Percentiles rank a stretch among this genome's conserved stretches.
Conservation (phyloP, 2,329 filamentous ascomycete genomes). For the Aspergillus persii region DNA sequence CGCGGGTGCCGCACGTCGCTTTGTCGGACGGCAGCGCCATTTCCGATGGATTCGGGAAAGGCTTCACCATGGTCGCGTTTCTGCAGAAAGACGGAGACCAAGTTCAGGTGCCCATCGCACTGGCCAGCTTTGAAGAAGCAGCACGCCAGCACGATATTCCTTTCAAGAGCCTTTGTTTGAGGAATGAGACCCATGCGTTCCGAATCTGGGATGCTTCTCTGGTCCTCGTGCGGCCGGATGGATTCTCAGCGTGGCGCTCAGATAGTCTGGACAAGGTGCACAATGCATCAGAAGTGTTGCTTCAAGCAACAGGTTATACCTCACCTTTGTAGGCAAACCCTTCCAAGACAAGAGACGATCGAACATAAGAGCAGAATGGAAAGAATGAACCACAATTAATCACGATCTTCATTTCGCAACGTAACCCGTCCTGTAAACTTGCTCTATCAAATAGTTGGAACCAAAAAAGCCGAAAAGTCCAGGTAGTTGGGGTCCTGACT, state of each 20-base stretch:
- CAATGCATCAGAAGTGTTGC: no score
- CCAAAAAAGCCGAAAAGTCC: no score
- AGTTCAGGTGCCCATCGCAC: background rate
- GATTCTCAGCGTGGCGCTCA: conserved; percentile 2
- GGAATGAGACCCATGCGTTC: conserved; percentile 1
- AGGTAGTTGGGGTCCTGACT: no score
- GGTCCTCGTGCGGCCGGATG: conserved; percentile 11
- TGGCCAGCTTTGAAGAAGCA: background rate
- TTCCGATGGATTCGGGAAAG: conserved; percentile 5
- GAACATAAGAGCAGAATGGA: no score
- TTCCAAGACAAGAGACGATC: no score
- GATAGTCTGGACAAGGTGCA: background rate
- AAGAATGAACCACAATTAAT: no score
- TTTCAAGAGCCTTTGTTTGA: background rate
- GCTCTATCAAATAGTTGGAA: no score
- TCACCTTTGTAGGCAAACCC: no score
- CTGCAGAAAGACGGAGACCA: background rate
- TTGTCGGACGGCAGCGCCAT: conserved; percentile 6
- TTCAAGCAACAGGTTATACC: no score
- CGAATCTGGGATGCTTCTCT: conserved; percentile 1
- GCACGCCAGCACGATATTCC: conserved; percentile 2
- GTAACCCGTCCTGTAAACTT: no score
- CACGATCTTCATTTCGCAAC: no score
- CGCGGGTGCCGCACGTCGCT: conserved; percentile 10
- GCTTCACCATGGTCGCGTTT: conserved; percentile 11